A percentile compares a stretch with the other conserved stretches of the same genome.
Evolutionary conservation across 2,329 filamentous ascomycete genomes (phyloP).

Genomic region (Sporothrix pallida): DNA sequence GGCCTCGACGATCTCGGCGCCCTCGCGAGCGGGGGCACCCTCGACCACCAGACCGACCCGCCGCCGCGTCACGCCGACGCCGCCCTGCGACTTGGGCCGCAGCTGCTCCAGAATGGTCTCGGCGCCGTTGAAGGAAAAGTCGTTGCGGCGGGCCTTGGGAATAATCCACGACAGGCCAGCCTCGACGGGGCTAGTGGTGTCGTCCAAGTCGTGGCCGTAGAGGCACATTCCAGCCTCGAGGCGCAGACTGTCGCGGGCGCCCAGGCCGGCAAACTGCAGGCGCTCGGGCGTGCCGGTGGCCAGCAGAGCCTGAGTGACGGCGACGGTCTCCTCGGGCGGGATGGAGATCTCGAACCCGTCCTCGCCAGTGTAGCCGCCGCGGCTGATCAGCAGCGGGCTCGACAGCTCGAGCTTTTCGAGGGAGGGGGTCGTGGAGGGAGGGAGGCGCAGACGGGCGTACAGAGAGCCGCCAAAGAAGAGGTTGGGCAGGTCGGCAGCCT

Average conservation of each 20-base stretch:
- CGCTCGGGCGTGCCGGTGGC: slow-evolving; percentile 63
- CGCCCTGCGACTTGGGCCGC: slow-evolving; percentile 73
- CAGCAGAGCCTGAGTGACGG: slow-evolving; percentile 73
- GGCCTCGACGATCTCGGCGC: slow-evolving; percentile 73
- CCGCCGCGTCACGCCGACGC: slow-evolving; percentile 70
- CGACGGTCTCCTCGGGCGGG: slow-evolving; percentile 66
- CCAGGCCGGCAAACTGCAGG: slow-evolving; percentile 83
- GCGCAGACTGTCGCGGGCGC: slow-evolving; percentile 87
- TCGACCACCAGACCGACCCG: slow-evolving; percentile 83
- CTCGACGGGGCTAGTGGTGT: slow-evolving; percentile 67
- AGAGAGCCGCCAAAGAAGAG: slow-evolving; percentile 83
- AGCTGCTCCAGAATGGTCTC: slow-evolving; percentile 79
- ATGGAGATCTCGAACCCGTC: slow-evolving; percentile 98
- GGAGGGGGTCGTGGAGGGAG: not conserved
- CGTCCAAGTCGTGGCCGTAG: slow-evolving; percentile 98
- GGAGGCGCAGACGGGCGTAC: slow-evolving; percentile 64
- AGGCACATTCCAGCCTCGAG: slow-evolving; percentile 98
- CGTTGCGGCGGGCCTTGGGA: slow-evolving; percentile 73
- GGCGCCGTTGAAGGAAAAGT: slow-evolving; percentile 78
- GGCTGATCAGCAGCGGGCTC: slow-evolving; percentile 72
- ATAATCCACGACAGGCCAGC: slow-evolving; percentile 76
- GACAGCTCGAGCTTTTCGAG: slow-evolving; percentile 51
- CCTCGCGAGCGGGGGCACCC: slow-evolving; percentile 88
- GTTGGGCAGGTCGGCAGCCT: slow-evolving; percentile 61
- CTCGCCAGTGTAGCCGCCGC: slow-evolving; percentile 95